Evolutionary conservation across 768 basidiomycete species (phyloP).

Genomic region (Pleurotus giganteus): DNA sequence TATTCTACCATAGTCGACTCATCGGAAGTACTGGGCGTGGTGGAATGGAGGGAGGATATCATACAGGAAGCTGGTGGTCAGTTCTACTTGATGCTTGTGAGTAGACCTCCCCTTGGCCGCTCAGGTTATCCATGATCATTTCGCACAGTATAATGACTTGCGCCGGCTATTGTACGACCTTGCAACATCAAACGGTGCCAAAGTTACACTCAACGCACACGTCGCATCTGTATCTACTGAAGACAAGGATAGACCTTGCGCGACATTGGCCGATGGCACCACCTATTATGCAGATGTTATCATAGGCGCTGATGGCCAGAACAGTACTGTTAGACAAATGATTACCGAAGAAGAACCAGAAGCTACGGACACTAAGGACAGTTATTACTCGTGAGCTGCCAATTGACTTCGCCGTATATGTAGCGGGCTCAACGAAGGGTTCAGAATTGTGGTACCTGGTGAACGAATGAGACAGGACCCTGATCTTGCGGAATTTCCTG

Average conservation of each 20-base stretch:
- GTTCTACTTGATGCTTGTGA: conserved; percentile 48
- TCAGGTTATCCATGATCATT: conserved; percentile 3
- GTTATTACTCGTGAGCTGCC: conserved; percentile 38
- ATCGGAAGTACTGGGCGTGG: conserved; percentile 38
- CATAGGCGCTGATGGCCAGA: conserved; percentile 50
- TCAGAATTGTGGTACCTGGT: conserved; percentile 35
- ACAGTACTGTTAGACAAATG: conserved; percentile 37
- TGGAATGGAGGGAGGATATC: conserved; percentile 49
- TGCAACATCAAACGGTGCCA: conserved; percentile 38
- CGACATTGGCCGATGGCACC: conserved; percentile 31
- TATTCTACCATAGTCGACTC: conserved; percentile 35
- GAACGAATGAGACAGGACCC: conserved; percentile 37
- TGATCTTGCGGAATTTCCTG: conserved; percentile 29
- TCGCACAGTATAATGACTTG: conserved; percentile 43
- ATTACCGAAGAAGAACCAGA: conserved; percentile 29
- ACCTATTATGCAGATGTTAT: conserved; percentile 41
- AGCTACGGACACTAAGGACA: conserved; percentile 22
- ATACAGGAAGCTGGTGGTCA: conserved; percentile 46
- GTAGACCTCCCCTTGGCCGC: conserved; percentile 15
- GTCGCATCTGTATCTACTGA: conserved; percentile 27
- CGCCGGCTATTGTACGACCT: conserved; percentile 39
- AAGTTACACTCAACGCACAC: conserved; percentile 30
- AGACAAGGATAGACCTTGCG: conserved; percentile 20
- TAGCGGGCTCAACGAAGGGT: background rate
- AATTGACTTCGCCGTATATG: background rate